Percentiles rank a stretch among this genome's conserved stretches.
Evolutionary conservation across 2,329 filamentous ascomycete species (phyloP).

Genomic region (Fusarium robinianum): DNA sequence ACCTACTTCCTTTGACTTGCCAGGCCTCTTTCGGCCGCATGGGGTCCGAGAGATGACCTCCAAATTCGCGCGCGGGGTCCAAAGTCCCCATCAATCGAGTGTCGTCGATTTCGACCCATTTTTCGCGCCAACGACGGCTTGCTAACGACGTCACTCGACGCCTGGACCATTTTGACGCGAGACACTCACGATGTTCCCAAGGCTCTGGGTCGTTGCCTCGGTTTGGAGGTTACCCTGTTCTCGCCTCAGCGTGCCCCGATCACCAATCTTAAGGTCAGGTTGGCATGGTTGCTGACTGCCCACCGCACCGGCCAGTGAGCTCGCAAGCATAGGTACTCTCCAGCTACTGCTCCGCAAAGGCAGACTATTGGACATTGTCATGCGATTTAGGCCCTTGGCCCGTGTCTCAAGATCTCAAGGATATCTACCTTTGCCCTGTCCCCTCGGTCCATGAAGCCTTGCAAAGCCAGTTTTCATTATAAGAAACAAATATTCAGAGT

Average conservation of each 20-base stretch:
- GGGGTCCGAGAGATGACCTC: slow-evolving; percentile 1
- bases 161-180: slow-evolving; percentile 6
- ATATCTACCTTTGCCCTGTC: slow-evolving; percentile 1
- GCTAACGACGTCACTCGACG: slow-evolving; percentile 12
- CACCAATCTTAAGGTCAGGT: slow-evolving; percentile 8
- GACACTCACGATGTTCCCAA: slow-evolving; percentile 1
- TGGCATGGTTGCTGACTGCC: slow-evolving; percentile 6
- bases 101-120: slow-evolving; percentile 3
- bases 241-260: slow-evolving; percentile 1
- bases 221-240: slow-evolving; percentile 15
- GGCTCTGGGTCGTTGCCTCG: slow-evolving; percentile 5
- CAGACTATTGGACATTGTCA: slow-evolving; percentile 9
- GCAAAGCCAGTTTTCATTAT: slow-evolving; percentile 27
- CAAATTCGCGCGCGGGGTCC: too few relatives aligned
- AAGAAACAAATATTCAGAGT: slow-evolving; percentile 31
- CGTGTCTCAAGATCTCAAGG: slow-evolving; percentile 1
- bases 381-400: slow-evolving; percentile 11
- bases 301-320: slow-evolving; percentile 4
- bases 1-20: too few relatives aligned
- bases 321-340: slow-evolving; percentile 2
- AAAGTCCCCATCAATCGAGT: slow-evolving; percentile 3
- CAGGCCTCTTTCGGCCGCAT: too few relatives aligned
- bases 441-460: background rate
- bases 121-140: slow-evolving; percentile 5
- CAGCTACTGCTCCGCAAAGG: too few relatives aligned